Evolutionary conservation across 2,329 filamentous ascomycete species (phyloP), one percentile per base, ranked within the genome.

Genomic region (Epichloe uncinata): DNA sequence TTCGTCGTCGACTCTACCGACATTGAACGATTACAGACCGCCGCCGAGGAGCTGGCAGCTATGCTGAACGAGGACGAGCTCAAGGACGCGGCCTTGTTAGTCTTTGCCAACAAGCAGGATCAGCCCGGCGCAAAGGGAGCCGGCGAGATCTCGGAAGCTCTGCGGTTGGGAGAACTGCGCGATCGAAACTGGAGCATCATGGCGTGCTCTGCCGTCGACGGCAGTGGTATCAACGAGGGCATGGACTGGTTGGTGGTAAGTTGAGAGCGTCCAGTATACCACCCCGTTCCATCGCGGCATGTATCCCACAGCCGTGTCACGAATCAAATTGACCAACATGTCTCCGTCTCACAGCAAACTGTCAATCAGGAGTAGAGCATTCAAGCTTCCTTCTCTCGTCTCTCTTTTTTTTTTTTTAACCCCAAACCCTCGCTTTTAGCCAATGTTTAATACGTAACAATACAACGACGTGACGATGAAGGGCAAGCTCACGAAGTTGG

Each of bases 131-230:
- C 93, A 45, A 95, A 95, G 71, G 93, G 91, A 2, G 93, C 93
- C 1, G 93, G 89, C 16, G 93, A 97, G 66, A 98, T 98, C 56
- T 95, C 87, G 50, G 91, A 97, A 70, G 91, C 90, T 45, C 70
- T 98, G 67, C 85, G 84, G 60, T 70, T 98, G 57, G 90, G 88
- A 49, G 89, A 96, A 68, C 72, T 98, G 64, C 84, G 91, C 60
- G 93, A 98, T 68, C 79, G 93, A 61, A 98, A 97, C 75, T 98
- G 93, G 93, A 97, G 89, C 68, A 98, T 98, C 64, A 89, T 98
- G 66, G 91, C 90, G 20, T 98, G 93, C 69, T 95, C 87, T 57
- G 93, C 93, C 13, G 91, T 98, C 50, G 93, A 96, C 64, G 93
- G 93, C 42, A 85, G 86, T 61, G 93, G 93, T 66, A 87, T 98